Percentiles rank a stretch among this genome's conserved stretches.
Evolutionary conservation across 1,139 yeast genomes (phyloP).

Genomic region (Geotrichum bryndzae): DNA sequence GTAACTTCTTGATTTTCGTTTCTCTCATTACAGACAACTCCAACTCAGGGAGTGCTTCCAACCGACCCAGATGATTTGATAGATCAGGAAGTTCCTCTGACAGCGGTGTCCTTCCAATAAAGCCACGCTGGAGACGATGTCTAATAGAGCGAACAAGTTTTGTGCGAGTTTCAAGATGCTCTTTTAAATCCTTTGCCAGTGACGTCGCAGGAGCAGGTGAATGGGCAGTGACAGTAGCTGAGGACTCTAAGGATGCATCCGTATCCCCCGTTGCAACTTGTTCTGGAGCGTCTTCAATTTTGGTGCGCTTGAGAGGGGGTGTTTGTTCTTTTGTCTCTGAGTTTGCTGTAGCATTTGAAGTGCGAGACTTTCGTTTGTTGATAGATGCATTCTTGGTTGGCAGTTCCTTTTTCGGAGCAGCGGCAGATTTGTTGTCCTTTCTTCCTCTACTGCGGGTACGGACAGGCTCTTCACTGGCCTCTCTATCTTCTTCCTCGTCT

Average conservation of each 20-base stretch:
- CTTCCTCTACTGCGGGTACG: neutral
- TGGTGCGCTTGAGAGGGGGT: conserved; percentile 6
- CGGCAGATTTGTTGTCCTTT: neutral
- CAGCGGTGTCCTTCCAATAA: conserved; percentile 27
- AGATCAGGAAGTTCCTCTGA: conserved; percentile 25
- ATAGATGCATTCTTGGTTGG: neutral
- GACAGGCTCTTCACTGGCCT: conserved; percentile 4
- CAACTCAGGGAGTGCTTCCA: conserved; percentile 33
- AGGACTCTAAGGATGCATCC: neutral
- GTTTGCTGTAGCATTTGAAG: neutral
- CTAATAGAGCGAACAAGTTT: conserved; percentile 28
- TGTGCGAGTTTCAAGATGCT: conserved; percentile 24
- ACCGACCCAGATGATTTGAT: conserved; percentile 25
- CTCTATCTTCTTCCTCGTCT: conserved; percentile 17
- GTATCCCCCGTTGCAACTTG: neutral
- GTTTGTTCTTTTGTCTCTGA: neutral
- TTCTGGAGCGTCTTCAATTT: neutral
- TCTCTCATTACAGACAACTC: conserved; percentile 34
- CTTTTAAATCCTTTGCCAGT: conserved; percentile 22
- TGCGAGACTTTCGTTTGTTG: neutral
- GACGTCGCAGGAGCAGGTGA: conserved; percentile 15
- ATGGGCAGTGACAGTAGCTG: conserved; percentile 1
- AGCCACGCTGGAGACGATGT: conserved; percentile 32
- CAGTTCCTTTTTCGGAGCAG: neutral
- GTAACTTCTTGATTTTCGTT: conserved; percentile 36